Base-by-base conservation (phyloP, 164 flowering plant species). In the Taxillus chinensis region DNA sequence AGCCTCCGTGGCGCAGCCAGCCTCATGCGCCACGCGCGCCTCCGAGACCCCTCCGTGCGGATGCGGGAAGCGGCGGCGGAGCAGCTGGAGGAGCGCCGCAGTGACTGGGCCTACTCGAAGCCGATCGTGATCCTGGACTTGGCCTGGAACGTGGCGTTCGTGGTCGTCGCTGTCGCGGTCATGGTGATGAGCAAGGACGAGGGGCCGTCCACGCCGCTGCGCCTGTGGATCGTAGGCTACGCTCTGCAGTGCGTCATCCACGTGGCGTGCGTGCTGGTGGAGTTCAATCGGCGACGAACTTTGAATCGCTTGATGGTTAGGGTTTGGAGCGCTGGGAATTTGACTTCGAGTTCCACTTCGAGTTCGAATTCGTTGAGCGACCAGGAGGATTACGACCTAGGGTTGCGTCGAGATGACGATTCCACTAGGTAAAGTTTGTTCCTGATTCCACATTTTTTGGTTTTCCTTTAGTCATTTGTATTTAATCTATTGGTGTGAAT, bases 31-130 rank as follows among this genome's bases (percentile, higher is more conserved):
- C 81, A 79, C 5, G 76, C 76, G 71, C 64, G 68, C 73, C 71
- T 83, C 58, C 71, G 86, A 5, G 87, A 78, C 71, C 82, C 83
- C 8, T 83, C 87, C 15, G 66, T 77, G 41, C 71, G 70, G 11
- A 87, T 85, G 41, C 68, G 90, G 3, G 90, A 85, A 63, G 61
- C 73, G 59, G 90, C 90, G 7, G 83, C 87, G 2, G 81, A 78
- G 81, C 81, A 81, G 73, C 72, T 85, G 12, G 87, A 83, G 68
- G 85, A 81, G 71, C 71, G 85, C 2, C 90, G 77, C 50, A 71
- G 78, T 64, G 82, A 79, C 55, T 85, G 90, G 90, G 90, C 84
- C 1, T 77, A 81, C 70, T 83, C 90, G 17, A 70, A 61, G 70
- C 90, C 90, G 17, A 64, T 85, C 5, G 74, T 85, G 7, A 56